Base-by-base conservation (phyloP, 441 rosid species). In the Raphanus hybrid region DNA sequence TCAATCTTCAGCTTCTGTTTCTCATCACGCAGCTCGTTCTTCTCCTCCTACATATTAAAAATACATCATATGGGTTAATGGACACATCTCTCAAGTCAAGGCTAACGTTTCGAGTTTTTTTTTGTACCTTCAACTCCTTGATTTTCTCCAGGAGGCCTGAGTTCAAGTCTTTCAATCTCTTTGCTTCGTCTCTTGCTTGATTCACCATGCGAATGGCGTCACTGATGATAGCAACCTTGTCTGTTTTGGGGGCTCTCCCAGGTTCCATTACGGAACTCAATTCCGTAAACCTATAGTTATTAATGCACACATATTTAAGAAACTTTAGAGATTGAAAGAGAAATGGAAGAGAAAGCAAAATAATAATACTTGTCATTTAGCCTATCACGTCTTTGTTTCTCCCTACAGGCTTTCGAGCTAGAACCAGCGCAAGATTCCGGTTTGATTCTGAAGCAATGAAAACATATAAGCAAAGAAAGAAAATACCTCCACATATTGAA, bases 401-500 rank as follows among this genome's bases (percentile, higher is more conserved):
- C 97, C 85, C 92, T 83, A 74, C 94, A 90, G 1, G 97, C 98
- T 77, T 93, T 93, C 4, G 98, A 90, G 90, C 85, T 87, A 69
- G 93, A 81, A 15, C 82, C 85, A 79, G 74, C 45, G 32, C 80
- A 84, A 6, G 86, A 80, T 76, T 93, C 96, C 73, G 90, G 50
- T 83, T 88, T 89, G 79, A 79, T 73, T 87, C 95, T 91, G 87
- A 67, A 80, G 63, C 59, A 84, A 48, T 3, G 12, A 55, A 1
- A 55, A 64, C n/a, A 73, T 15, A 1, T 4, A 35, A 35, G 52
- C 26, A 7, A 6, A 29, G 1, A 23, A 45, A 8, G 15, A 10
- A 14, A 23, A 11, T 29, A 29, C 6, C 4, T 12, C 3, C 3
- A 34, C n/a, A 58, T 50, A 48, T 3, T 6, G n/a, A 6, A 64